A percentile compares a stretch with the other conserved stretches of the same genome.
Evolutionary conservation across 495 filamentous ascomycete genomes (phyloP).

Genomic region (Xylaria grammica): DNA sequence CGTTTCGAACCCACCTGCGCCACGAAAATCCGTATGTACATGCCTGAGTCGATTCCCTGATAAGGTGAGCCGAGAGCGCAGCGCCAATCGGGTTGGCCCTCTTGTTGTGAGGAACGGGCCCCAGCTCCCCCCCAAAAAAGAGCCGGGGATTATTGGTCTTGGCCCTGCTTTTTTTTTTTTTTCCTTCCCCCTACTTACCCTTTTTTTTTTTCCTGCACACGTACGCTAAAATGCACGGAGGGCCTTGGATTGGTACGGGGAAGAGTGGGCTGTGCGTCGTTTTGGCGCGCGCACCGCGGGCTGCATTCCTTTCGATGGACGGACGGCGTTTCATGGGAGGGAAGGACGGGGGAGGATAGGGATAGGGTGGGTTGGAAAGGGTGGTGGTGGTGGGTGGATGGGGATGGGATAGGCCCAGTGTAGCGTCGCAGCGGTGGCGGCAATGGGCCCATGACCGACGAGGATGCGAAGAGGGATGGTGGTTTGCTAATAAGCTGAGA

Average conservation of each 20-base stretch:
- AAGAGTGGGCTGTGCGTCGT: constrained; percentile 17
- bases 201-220: constrained; percentile 12
- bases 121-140: neutral
- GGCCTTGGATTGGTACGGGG: constrained; percentile 18
- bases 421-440: constrained; percentile 23
- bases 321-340: constrained; percentile 14
- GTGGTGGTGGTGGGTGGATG: neutral
- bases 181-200: neutral
- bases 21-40: constrained; percentile 20
- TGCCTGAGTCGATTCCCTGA: constrained; percentile 1
- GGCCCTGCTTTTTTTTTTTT: neutral
- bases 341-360: neutral
- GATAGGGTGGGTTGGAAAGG: constrained; percentile 5
- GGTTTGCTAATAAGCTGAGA: constrained; percentile 22
- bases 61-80: constrained; percentile 14
- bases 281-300: constrained; percentile 25
- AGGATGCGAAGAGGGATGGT: constrained; percentile 8
- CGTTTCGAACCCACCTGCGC: constrained; percentile 20
- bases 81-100: constrained; percentile 20
- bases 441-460: constrained; percentile 21
- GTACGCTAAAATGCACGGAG: constrained; percentile 17
- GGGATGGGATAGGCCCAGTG: neutral
- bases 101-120: neutral
- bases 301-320: constrained; percentile 20
- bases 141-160: constrained; percentile 20